Evolutionary conservation across 2,329 filamentous ascomycete genomes (phyloP), one percentile per base, ranked within the genome.

Genomic region (Aspergillus sp.): DNA sequence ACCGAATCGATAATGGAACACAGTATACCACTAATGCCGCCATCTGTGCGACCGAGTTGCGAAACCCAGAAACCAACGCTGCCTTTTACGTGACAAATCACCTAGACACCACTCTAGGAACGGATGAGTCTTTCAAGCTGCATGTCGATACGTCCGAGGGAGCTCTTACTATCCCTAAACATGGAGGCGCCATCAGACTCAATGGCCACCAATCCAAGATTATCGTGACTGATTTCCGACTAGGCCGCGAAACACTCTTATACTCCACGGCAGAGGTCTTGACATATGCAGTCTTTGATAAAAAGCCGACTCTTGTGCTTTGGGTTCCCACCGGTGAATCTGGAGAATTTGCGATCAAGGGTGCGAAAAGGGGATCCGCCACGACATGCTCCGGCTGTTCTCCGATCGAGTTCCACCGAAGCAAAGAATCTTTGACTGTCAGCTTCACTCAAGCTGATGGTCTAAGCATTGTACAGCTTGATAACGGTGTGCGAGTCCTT

Each of bases 141-240:
- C 76, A 80, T 4, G 80, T 88, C 8, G 82, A 81, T 49, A 89
- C 87, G 0, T 87, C 85, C 0, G 76, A 76, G 17, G 87, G 87
- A 1, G 72, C 78, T 5, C 63, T 88, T 8, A 83, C 80, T 0
- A 79, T 89, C 15, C 86, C 87, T 1, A 81, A 82, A 59, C 77
- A 81, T 50, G 80, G 77, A 2, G 77, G 77, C 0, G 69, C 72
- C 0, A 81, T 88, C 49, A 77, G 82, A 6, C 79, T 89, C 46
- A 82, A 87, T 59, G 87, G 87, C 1, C 84, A 87, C 43, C 84
- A 88, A 59, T 83, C 85, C 7, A 88, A 89, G 77, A 84, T 89
- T 17, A 71, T 88, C 3, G 83, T 86, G 0, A 86, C 85, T 0
- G 86, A 89, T 65, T 89, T 87, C 60, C 71, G 65, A 1, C 82